Conservation (phyloP, 345 rosid genomes). For the Syzygium jambos region DNA sequence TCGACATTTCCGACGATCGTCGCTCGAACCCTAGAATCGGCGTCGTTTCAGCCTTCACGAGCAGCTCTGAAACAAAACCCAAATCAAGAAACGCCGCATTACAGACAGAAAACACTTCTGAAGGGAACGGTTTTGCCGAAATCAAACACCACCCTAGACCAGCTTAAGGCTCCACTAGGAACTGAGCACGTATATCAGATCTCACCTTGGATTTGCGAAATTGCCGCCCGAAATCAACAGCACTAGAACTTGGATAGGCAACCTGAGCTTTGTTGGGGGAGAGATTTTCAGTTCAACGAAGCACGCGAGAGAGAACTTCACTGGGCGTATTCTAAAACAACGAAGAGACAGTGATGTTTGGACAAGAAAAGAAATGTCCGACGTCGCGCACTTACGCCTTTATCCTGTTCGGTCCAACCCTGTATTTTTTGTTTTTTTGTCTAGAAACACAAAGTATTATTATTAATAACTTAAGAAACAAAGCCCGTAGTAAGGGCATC, state of each 20-base stretch:
- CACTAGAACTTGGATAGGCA: not conserved
- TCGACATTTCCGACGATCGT: conserved; percentile 28
- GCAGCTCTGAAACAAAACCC: not conserved
- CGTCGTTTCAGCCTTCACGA: too few species aligned
- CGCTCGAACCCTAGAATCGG: too few species aligned
- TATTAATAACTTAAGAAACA: too few species aligned
- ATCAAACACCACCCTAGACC: not conserved
- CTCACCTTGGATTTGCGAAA: not conserved
- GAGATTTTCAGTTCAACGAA: not conserved
- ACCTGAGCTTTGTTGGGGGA: not conserved
- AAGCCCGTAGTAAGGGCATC: too few species aligned
- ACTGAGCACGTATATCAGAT: not conserved
- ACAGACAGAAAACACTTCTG: not conserved
- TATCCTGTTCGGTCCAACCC: too few species aligned
- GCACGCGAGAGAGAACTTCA: not conserved
- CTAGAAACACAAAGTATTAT: too few species aligned
- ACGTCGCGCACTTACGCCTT: not conserved
- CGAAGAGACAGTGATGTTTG: not conserved
- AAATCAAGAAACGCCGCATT: not conserved
- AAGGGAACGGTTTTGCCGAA: not conserved
- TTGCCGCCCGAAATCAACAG: not conserved
- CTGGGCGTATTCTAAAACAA: not conserved
- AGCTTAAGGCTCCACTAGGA: not conserved
- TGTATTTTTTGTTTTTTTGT: too few species aligned
- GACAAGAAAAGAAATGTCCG: not conserved